Conservation (phyloP, 768 basidiomycete species). For the Suillus bovinus region DNA sequence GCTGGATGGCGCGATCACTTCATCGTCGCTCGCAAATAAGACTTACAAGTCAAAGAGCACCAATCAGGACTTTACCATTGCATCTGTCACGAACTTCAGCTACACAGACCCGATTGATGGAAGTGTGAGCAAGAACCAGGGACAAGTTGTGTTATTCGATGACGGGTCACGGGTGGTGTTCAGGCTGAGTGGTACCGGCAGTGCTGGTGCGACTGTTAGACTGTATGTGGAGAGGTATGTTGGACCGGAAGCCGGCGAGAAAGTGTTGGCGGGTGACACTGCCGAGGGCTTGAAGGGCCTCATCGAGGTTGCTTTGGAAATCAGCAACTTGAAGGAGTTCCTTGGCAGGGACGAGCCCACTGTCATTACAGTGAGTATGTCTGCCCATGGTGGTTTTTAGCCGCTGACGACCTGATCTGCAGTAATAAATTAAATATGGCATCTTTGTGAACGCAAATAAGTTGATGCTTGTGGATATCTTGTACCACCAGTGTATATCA, state of each 20-base stretch:
- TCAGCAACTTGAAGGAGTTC: slow-evolving; percentile 84
- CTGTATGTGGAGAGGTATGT: slow-evolving; percentile 96
- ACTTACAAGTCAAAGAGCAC: slow-evolving; percentile 68
- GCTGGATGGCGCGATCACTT: slow-evolving; percentile 70
- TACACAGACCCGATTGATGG: slow-evolving; percentile 99
- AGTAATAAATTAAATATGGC: slow-evolving; percentile 14
- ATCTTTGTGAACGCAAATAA: background rate
- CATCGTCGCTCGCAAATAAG: slow-evolving; percentile 67
- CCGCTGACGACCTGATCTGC: background rate
- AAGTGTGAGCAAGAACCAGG: slow-evolving; percentile 92
- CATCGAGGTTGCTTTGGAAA: slow-evolving; percentile 90
- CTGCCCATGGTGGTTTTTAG: background rate
- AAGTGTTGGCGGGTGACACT: slow-evolving; percentile 72
- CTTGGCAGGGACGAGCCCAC: slow-evolving; percentile 89
- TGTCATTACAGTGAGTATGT: slow-evolving; percentile 82
- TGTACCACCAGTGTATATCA: slow-evolving; percentile 1
- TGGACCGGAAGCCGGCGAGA: slow-evolving; percentile 62
- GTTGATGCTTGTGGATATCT: background rate
- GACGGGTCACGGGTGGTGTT: slow-evolving; percentile 96
- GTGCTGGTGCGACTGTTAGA: slow-evolving; percentile 93
- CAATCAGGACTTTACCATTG: slow-evolving; percentile 72
- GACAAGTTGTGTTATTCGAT: slow-evolving; percentile 86
- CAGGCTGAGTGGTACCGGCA: slow-evolving; percentile 94
- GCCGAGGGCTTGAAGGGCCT: slow-evolving; percentile 91
- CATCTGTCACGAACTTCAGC: slow-evolving; percentile 81